phyloP scores from a whole-genome alignment of 1,139 yeast species.

The Maudiozyma humilis region DNA sequence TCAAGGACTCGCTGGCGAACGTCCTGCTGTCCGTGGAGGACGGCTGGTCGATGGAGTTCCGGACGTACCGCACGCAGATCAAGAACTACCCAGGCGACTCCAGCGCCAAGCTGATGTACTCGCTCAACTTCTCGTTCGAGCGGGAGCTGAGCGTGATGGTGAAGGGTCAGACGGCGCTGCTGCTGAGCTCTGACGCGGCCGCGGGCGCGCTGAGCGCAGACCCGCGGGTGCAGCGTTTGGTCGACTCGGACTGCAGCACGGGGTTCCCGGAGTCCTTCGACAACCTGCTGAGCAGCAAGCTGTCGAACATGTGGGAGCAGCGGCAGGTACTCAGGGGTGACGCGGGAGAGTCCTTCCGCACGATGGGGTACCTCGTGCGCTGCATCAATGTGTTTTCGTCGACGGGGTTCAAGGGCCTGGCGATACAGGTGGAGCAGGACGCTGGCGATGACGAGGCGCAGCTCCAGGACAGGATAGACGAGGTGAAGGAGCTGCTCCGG shows the following conservation, averaged over 20 bases:
- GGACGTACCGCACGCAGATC: constrained; percentile 24
- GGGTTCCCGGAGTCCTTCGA: constrained; percentile 26
- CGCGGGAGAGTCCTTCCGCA: constrained; percentile 26
- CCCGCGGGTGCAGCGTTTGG: constrained; percentile 11
- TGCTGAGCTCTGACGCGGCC: constrained; percentile 15
- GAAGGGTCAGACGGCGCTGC: constrained; percentile 21
- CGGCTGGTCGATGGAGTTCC: constrained; percentile 29
- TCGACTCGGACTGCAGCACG: constrained; percentile 20
- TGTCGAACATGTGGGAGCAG: constrained; percentile 30
- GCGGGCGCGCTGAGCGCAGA: constrained; percentile 4
- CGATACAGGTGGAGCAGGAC: constrained; percentile 22
- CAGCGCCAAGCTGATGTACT: constrained; percentile 20
- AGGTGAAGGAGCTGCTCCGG: constrained; percentile 11
- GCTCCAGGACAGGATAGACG: constrained; percentile 14
- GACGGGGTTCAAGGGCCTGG: constrained; percentile 29
- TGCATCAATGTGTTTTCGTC: constrained; percentile 28
- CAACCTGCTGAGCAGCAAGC: constrained; percentile 18
- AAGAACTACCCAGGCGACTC: constrained; percentile 11
- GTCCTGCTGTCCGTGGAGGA: constrained; percentile 20
- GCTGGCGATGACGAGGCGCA: constrained; percentile 6
- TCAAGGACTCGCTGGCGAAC: constrained; percentile 27
- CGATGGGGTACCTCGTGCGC: constrained; percentile 18
- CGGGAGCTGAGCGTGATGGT: constrained; percentile 21
- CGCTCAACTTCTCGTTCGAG: constrained; percentile 23
- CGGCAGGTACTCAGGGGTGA: constrained; percentile 30